Conservation (phyloP, 2,329 filamentous ascomycete genomes). For the Xylariaceae sp. region DNA sequence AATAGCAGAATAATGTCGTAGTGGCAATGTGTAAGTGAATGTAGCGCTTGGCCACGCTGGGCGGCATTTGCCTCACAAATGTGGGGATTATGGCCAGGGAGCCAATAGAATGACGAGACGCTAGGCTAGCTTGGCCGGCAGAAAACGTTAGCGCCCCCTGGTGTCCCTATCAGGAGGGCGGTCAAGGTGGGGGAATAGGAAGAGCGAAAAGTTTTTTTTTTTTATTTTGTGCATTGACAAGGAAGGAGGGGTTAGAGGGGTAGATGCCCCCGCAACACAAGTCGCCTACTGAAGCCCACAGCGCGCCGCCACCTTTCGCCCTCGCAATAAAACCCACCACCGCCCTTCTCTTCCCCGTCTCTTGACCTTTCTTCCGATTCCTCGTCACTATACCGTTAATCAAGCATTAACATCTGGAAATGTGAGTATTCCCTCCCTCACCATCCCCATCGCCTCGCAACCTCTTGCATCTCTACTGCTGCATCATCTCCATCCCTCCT, state of each 20-base stretch:
- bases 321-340: conserved; percentile 24
- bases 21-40: neutral
- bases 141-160: neutral
- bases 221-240: conserved; percentile 18
- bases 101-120: conserved; percentile 6
- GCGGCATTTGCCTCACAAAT: conserved; percentile 17
- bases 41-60: conserved; percentile 6
- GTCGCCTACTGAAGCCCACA: conserved; percentile 13
- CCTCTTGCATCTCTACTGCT: conserved; percentile 1
- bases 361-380: conserved; percentile 32
- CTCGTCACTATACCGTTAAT: conserved; percentile 40
- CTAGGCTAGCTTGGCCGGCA: conserved; percentile 2
- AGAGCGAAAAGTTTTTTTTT: conserved; percentile 19
- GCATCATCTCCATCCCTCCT: neutral
- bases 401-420: conserved; percentile 39
- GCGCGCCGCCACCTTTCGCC: conserved; percentile 13
- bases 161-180: conserved; percentile 12
- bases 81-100: neutral
- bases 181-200: conserved; percentile 21
- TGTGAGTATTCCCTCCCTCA: conserved; percentile 23
- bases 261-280: conserved; percentile 21
- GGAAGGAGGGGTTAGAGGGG: conserved; percentile 24
- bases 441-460: conserved; percentile 15
- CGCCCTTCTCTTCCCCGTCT: conserved; percentile 24
- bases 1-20: neutral